Conservation (phyloP, 2,329 filamentous ascomycete genomes). For the Clarireedia hainanense region DNA sequence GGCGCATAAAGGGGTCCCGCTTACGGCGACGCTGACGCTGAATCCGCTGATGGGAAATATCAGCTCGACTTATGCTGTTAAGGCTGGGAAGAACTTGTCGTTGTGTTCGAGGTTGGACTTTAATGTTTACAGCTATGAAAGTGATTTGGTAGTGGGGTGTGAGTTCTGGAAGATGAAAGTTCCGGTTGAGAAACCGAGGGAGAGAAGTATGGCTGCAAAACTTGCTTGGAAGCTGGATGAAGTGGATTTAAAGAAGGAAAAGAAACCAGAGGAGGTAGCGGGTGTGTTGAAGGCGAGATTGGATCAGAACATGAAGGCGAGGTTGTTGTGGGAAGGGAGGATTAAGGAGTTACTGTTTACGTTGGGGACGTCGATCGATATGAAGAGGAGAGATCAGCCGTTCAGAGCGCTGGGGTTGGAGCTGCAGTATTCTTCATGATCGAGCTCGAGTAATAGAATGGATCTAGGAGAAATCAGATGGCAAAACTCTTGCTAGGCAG, state of each 20-base stretch:
- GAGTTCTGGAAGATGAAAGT: slow-evolving; percentile 73
- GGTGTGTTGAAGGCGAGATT: slow-evolving; percentile 86
- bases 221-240: slow-evolving; percentile 43
- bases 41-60: slow-evolving; percentile 94
- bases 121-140: slow-evolving; percentile 98
- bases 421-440: slow-evolving; percentile 73
- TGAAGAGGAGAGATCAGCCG: slow-evolving; percentile 66
- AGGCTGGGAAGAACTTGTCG: slow-evolving; percentile 73
- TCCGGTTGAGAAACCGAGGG: slow-evolving; percentile 22
- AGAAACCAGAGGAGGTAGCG: slow-evolving; percentile 58
- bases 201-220: slow-evolving; percentile 46
- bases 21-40: slow-evolving; percentile 86
- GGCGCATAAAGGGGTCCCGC: slow-evolving; percentile 72
- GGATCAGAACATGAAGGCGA: slow-evolving; percentile 80
- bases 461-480: not conserved
- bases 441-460: not conserved
- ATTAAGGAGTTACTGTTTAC: slow-evolving; percentile 91
- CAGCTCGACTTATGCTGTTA: slow-evolving; percentile 84
- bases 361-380: slow-evolving; percentile 76
- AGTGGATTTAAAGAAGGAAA: slow-evolving; percentile 15
- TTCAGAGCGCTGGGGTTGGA: slow-evolving; percentile 71
- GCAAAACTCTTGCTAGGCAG: not conserved
- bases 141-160: slow-evolving; percentile 82
- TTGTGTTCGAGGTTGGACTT: slow-evolving; percentile 91
- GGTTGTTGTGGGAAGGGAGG: slow-evolving; percentile 85